Evolutionary conservation across 2,329 filamentous ascomycete genomes (phyloP), one percentile per base, ranked within the genome.

Genomic region (Xylariaceae sp.): DNA sequence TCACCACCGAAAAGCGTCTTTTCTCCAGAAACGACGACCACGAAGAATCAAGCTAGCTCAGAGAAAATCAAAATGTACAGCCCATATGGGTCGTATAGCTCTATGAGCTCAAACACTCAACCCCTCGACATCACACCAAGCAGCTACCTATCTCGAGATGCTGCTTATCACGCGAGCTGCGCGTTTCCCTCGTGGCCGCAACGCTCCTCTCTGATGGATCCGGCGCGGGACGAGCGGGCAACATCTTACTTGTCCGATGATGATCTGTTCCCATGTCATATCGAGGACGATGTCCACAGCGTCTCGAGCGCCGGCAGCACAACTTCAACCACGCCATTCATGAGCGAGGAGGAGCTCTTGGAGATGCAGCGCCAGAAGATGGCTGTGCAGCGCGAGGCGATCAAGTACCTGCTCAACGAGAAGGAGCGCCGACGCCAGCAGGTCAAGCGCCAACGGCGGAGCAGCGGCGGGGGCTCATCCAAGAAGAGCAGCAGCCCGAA

Each of bases 191-290:
- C 72, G 27, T 77, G 75, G 75, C 73, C 74, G 3, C 72, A 72
- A 18, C 66, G 74, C 10, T 67, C 69, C 0, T 74, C 72, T 2
- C 67, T 76, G 21, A 65, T 60, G 53, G 58, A 63, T 30, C 57
- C 55, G 24, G 32, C 58, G 35, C 53, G 54, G 32, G 54, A 57
- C 37, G 70, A 75, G 60, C 76, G 77, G 54, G 77, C 81, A 15
- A 79, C 79, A 2, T 81, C 81, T 0, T 84, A 78, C 70, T 75
- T 86, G 58, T 84, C 82, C 35, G 84, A 87, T 73, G 84, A 86
- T 71, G 84, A 86, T 63, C 79, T 86, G 50, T 80, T 83, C 70
- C 75, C 80, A n/a, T 52, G 71, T 75, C 67, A 75, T 59, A 76
- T 78, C 50, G 78, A 81, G 61, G 78, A 82, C 63, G 77, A 82